A percentile compares a stretch with the other conserved stretches of the same genome.
Evolutionary conservation across 257 asterid species (phyloP).

Genomic region (Lavandula angustifolia): DNA sequence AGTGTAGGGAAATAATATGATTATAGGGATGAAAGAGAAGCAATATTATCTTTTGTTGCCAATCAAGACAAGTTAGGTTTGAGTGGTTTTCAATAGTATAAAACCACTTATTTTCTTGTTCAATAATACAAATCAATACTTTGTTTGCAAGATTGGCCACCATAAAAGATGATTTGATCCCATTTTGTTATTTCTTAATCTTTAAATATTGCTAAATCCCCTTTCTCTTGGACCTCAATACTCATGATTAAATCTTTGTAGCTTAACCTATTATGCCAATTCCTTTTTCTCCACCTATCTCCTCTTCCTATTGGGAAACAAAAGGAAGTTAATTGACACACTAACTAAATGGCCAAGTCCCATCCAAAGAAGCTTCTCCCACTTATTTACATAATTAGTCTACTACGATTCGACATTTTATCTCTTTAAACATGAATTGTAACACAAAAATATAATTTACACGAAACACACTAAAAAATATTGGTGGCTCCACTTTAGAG

Average conservation of each 20-base stretch:
- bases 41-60: constrained; percentile 21
- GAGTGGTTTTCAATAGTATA: constrained; percentile 31
- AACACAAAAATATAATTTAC: no score
- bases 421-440: no score
- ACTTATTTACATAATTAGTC: neutral
- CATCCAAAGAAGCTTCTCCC: constrained; percentile 9
- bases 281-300: constrained; percentile 33
- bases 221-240: constrained; percentile 17
- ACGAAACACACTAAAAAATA: no score
- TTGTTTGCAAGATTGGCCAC: constrained; percentile 29
- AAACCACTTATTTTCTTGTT: constrained; percentile 23
- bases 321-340: neutral
- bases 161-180: constrained; percentile 3
- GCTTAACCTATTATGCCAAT: constrained; percentile 11
- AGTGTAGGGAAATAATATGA: constrained; percentile 22
- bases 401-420: no score
- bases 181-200: neutral
- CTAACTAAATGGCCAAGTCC: constrained; percentile 19
- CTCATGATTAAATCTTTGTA: constrained; percentile 26
- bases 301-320: constrained; percentile 17
- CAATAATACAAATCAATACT: constrained; percentile 21
- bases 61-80: constrained; percentile 38
- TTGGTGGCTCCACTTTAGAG: neutral
- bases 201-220: constrained; percentile 3
- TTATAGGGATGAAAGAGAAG: constrained; percentile 23